Percentiles rank a stretch among this genome's conserved stretches.
phyloP scores from a whole-genome alignment of 2,329 filamentous ascomycete species.

The Hypoxylon sp. region DNA sequence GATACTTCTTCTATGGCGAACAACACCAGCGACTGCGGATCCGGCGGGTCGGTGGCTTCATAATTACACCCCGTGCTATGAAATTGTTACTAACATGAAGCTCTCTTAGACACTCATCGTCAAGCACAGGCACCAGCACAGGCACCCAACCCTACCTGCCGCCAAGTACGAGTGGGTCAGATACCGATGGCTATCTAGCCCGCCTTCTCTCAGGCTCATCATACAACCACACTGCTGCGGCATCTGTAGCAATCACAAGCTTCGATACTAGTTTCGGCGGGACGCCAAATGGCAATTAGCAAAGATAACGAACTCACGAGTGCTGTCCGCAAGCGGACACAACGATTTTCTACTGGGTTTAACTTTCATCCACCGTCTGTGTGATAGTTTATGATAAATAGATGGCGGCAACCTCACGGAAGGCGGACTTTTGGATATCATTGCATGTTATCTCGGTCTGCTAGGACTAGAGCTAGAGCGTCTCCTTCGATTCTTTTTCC shows the following conservation, averaged over 20 bases:
- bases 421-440: neutral
- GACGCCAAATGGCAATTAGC: constrained; percentile 2
- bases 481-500: neutral
- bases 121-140: constrained; percentile 22
- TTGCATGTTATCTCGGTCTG: neutral
- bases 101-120: constrained; percentile 31
- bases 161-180: neutral
- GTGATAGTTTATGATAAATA: neutral
- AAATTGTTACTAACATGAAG: constrained; percentile 11
- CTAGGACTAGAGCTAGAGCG: neutral
- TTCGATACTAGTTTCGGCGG: constrained; percentile 15
- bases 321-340: neutral
- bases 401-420: neutral
- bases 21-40: constrained; percentile 18
- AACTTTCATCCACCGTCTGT: neutral
- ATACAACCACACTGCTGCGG: constrained; percentile 21
- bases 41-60: constrained; percentile 23
- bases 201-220: constrained; percentile 16
- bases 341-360: neutral
- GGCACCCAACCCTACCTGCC: constrained; percentile 3
- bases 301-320: neutral
- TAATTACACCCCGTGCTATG: neutral
- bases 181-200: constrained; percentile 15
- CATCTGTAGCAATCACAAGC: neutral
- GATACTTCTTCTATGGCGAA: constrained; percentile 24